Evolutionary conservation across 345 rosid genomes (phyloP).

Genomic region (Populus euphratica): DNA sequence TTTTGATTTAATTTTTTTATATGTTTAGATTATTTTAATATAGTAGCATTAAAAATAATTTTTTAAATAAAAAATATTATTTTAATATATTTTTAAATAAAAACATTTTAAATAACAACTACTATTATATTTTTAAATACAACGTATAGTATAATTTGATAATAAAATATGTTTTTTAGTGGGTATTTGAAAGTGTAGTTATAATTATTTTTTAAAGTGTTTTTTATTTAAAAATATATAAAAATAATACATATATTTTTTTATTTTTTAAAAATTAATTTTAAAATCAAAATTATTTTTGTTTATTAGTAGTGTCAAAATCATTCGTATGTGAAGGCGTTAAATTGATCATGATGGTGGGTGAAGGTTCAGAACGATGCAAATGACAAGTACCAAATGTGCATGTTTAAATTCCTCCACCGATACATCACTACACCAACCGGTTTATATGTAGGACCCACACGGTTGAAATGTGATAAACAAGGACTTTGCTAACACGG

Average conservation of each 20-base stretch:
- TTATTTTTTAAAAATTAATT: no score
- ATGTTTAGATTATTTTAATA: fast-evolving
- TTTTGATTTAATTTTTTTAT: no score
- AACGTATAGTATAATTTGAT: no score
- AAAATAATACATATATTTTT: no score
- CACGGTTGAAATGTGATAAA: background rate
- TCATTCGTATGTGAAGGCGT: background rate
- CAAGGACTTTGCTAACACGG: background rate
- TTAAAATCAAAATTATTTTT: background rate
- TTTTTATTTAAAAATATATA: fast-evolving
- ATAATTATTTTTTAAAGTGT: no score
- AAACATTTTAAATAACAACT: no score
- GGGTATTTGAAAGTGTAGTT: fast-evolving
- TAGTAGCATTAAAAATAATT: fast-evolving
- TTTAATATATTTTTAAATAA: no score
- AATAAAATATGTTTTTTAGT: no score
- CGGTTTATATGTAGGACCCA: background rate
- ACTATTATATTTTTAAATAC: no score
- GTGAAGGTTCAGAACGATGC: conserved; percentile 4
- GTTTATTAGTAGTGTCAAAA: background rate
- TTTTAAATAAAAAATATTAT: no score
- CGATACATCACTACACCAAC: conserved; percentile 15
- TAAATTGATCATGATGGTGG: conserved; percentile 9
- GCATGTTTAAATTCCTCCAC: background rate
- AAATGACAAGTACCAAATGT: background rate